phyloP scores from a whole-genome alignment of 179 eudicot species.

The Drosera spatulata region DNA sequence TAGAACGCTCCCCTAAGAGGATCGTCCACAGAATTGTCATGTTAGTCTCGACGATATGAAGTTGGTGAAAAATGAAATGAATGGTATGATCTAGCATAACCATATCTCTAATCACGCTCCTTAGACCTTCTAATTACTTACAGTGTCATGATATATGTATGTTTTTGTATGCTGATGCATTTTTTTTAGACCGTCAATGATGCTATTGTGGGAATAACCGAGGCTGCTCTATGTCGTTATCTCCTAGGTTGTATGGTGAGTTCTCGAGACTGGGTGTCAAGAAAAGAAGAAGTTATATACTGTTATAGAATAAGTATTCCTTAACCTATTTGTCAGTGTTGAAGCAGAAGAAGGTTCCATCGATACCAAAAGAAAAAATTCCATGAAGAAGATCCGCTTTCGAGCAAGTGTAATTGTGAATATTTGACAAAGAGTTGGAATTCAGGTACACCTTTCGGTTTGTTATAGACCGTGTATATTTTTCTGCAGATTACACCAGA shows the following conservation, averaged over 20 bases:
- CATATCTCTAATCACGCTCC: neutral
- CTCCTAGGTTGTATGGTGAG: conserved; percentile 48
- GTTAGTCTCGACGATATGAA: conserved; percentile 52
- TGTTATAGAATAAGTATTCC: too few relatives aligned
- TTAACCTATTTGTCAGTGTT: too few relatives aligned
- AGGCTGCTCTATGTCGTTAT: conserved; percentile 63
- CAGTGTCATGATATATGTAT: neutral
- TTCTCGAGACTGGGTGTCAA: neutral
- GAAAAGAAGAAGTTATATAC: too few relatives aligned
- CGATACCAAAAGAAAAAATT: too few relatives aligned
- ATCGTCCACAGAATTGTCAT: conserved; percentile 30
- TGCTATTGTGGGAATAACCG: conserved; percentile 59
- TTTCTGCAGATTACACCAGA: too few relatives aligned
- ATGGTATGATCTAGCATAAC: conserved; percentile 26
- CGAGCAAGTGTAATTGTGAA: too few relatives aligned
- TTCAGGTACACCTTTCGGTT: too few relatives aligned
- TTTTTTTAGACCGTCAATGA: conserved; percentile 57
- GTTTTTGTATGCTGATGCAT: neutral
- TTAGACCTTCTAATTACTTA: neutral
- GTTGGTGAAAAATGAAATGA: conserved; percentile 46
- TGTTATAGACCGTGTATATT: too few relatives aligned
- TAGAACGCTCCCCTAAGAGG: conserved; percentile 22
- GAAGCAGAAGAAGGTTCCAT: too few relatives aligned
- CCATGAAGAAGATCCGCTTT: too few relatives aligned
- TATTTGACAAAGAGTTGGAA: too few relatives aligned